Evolutionary conservation across 176 grass and related monocot genomes (phyloP), one percentile per base, ranked within the genome.

Genomic region (Microstegium vimineum): DNA sequence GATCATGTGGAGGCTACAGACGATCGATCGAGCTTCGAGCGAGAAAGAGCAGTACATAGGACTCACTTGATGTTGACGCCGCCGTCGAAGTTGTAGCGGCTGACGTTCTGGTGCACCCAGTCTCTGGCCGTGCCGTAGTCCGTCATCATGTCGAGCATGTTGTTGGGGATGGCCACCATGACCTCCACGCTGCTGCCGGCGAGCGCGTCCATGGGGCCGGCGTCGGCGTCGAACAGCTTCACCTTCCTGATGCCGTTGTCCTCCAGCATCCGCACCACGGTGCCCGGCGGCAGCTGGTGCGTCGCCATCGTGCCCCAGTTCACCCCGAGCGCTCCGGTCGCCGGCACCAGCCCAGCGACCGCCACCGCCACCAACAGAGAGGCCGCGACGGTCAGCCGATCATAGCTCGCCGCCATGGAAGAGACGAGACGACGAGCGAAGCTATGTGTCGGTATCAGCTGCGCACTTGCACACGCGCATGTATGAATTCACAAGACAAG

Each of bases 241-340:
- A 90, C 91, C 82, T 88, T 94, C 34, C 47, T 76, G 77, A 94
- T 88, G 36, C 85, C 88, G 77, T 93, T 93, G 77, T 90, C 87
- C 70, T 88, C 52, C 61, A 94, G 85, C 74, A 94, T 73, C 75
- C 45, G 91, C 49, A 83, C 91, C 61, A 91, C 85, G 63, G 54
- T 69, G 64, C 62, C 27, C 15, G 92, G 54, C 8, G 92, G 92
- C 68, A 94, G 87, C 78, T 4, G 84, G 89, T 92, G 90, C 73
- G 89, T 79, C 73, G 90, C 92, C 84, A 87, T 82, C 33, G 92
- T 94, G 54, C 92, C 92, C 92, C 92, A 94, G 89, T 94, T 94
- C 86, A 94, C 84, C 41, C 92, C 92, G 32, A 92, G 92, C 40
- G 77, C 90, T 3, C 7, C 43, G 7, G 62, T 66, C 25, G 43